Conservation (phyloP, 805 yeast species). For the Pichia membranifaciens region DNA sequence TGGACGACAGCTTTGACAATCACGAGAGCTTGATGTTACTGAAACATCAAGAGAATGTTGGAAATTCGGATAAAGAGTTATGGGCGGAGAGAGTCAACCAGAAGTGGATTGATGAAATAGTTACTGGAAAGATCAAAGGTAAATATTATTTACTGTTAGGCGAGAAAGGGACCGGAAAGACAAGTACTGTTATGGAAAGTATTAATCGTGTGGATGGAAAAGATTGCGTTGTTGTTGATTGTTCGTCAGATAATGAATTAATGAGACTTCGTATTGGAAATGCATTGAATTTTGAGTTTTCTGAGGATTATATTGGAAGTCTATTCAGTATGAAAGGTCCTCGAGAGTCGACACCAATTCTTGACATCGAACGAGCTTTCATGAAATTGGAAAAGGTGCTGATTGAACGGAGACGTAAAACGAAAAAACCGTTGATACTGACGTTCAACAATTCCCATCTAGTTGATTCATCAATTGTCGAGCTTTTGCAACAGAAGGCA, state of each 20-base stretch:
- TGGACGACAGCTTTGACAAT: constrained; percentile 57
- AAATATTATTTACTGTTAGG: constrained; percentile 70
- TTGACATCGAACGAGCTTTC: constrained; percentile 81
- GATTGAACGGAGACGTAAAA: constrained; percentile 36
- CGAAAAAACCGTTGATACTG: constrained; percentile 54
- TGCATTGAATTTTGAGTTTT: constrained; percentile 66
- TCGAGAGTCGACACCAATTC: constrained; percentile 72
- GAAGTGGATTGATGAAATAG: constrained; percentile 52
- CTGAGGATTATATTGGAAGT: constrained; percentile 80
- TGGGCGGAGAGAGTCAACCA: constrained; percentile 77
- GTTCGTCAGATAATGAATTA: constrained; percentile 81
- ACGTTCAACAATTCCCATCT: constrained; percentile 72
- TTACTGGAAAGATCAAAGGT: constrained; percentile 59
- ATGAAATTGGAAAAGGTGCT: constrained; percentile 71
- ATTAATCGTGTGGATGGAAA: constrained; percentile 57
- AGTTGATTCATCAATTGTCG: constrained; percentile 67
- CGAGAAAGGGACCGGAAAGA: constrained; percentile 84
- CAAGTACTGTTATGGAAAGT: constrained; percentile 67
- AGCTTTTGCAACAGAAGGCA: constrained; percentile 76
- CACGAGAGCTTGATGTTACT: constrained; percentile 59
- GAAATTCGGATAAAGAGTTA: constrained; percentile 32
- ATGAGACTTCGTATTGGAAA: constrained; percentile 71
- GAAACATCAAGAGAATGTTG: constrained; percentile 46
- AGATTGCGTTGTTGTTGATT: constrained; percentile 68
- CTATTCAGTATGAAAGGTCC: constrained; percentile 79